Percentiles rank a stretch among this genome's conserved stretches.
Evolutionary conservation across 2,329 filamentous ascomycete species (phyloP).

Genomic region (Beauveria medogensis): DNA sequence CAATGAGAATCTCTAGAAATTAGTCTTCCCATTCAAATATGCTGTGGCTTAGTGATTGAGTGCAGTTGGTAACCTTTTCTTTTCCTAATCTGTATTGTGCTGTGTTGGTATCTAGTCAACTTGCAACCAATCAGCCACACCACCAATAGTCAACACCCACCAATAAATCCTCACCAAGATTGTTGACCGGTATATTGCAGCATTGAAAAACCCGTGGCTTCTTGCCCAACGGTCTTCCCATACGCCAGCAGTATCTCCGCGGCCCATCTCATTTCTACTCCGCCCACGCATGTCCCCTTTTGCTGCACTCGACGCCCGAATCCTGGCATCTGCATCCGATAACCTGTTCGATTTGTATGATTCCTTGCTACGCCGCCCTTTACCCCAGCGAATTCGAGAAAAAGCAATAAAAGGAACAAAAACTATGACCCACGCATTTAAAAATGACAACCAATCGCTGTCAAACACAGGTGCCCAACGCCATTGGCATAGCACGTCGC

Average conservation of each 20-base stretch:
- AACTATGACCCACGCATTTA: neutral
- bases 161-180: neutral
- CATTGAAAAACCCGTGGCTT: neutral
- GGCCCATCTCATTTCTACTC: neutral
- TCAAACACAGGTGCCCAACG: conserved; percentile 1
- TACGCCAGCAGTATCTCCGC: neutral
- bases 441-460: neutral
- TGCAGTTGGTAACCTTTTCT: neutral
- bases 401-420: neutral
- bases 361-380: conserved; percentile 2
- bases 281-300: neutral
- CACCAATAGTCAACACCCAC: neutral
- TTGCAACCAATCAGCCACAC: neutral
- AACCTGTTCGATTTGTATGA: neutral
- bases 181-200: neutral
- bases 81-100: neutral
- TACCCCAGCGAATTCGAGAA: neutral
- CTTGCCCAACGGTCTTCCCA: neutral
- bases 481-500: conserved; percentile 2
- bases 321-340: neutral
- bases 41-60: neutral
- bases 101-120: neutral
- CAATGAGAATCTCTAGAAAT: neutral
- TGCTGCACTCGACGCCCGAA: neutral
- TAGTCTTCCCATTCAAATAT: neutral